Conservation (phyloP, 768 basidiomycete species). For the Macrolepiota dolichaula region DNA sequence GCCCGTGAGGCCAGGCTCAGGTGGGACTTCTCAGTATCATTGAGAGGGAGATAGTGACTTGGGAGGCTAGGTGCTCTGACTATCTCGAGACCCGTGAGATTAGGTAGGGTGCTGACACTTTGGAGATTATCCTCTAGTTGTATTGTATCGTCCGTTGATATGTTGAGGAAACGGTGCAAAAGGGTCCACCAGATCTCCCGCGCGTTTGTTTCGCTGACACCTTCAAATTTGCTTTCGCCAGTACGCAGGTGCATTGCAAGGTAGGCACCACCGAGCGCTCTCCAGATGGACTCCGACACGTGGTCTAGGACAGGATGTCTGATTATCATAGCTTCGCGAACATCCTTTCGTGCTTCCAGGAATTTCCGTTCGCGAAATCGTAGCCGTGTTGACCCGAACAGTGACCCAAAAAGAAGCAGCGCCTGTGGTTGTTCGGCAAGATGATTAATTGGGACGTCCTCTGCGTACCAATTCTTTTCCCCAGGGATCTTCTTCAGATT, state of each 20-base stretch:
- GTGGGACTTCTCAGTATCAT: not conserved
- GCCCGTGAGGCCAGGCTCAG: not conserved
- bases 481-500: constrained; percentile 23
- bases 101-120: not conserved
- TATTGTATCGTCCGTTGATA: constrained; percentile 31
- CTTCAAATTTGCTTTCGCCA: constrained; percentile 62
- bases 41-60: not conserved
- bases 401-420: constrained; percentile 59
- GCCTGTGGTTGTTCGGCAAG: constrained; percentile 39
- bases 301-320: constrained; percentile 42
- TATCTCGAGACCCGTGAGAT: not conserved
- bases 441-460: constrained; percentile 37
- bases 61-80: not conserved
- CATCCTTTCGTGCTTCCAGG: constrained; percentile 36
- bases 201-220: constrained; percentile 36
- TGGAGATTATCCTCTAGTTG: constrained; percentile 15
- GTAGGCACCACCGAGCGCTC: constrained; percentile 43
- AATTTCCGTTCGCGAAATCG: constrained; percentile 36
- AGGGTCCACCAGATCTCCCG: constrained; percentile 56
- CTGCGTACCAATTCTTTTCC: constrained; percentile 32
- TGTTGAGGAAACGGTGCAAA: constrained; percentile 43
- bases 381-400: constrained; percentile 28
- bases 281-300: constrained; percentile 41
- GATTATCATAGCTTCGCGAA: constrained; percentile 59
- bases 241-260: constrained; percentile 66